These are phyloP conservation scores for Solanum corneliomulleri DNA, from an alignment of 257 asterid genomes.

Conservation along the genomic window DNA sequence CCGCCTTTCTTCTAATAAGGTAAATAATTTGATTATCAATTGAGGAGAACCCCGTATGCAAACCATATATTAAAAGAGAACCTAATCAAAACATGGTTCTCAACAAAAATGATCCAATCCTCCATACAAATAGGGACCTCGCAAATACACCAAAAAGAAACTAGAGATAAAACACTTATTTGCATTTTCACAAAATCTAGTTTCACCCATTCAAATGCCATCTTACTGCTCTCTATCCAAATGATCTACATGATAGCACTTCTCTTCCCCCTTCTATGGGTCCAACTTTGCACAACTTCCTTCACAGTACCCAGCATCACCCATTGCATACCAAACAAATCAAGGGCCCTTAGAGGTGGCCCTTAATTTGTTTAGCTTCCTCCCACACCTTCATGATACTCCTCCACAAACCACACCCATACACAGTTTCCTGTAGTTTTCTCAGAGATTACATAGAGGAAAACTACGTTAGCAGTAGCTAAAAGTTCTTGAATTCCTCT, in stretches of 20 bases:
- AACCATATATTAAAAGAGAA: background rate
- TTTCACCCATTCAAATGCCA: background rate
- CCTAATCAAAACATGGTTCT: background rate
- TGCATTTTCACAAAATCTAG: background rate
- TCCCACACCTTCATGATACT: background rate
- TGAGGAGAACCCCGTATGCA: background rate
- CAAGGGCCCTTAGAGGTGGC: background rate
- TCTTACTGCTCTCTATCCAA: background rate
- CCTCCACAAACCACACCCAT: background rate
- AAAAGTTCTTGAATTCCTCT: background rate
- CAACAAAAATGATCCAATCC: background rate
- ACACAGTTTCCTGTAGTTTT: background rate
- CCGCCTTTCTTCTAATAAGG: background rate
- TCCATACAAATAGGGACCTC: background rate
- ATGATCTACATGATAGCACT: background rate
- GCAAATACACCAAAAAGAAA: background rate
- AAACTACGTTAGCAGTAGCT: background rate
- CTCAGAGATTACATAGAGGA: background rate
- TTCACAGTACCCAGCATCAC: background rate
- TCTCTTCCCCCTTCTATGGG: background rate
- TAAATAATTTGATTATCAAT: background rate
- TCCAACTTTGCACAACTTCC: background rate
- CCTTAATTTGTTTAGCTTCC: background rate
- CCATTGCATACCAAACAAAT: background rate
- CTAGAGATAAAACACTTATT: background rate